A percentile compares a stretch with the other conserved stretches of the same genome.
These are phyloP conservation scores for Waltergamsia citrina DNA, from an alignment of 2,329 filamentous ascomycete genomes.

Conservation along the genomic window DNA sequence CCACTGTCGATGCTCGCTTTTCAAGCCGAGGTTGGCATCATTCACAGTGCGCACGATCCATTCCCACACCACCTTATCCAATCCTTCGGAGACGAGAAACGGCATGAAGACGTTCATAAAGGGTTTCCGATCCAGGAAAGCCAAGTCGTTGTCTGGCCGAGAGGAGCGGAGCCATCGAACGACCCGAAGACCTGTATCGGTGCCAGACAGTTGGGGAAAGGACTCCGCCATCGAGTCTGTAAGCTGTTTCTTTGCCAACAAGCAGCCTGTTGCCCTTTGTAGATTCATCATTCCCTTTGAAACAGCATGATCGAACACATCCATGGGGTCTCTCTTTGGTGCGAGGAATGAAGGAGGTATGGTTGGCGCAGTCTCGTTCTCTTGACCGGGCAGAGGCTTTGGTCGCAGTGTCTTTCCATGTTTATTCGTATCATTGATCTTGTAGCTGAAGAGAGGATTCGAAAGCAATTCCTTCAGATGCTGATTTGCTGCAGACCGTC, in stretches of 20 bases:
- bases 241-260: constrained; percentile 35
- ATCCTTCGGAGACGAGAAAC: constrained; percentile 42
- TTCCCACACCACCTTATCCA: constrained; percentile 40
- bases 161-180: constrained; percentile 44
- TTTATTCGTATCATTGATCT: constrained; percentile 23
- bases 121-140: constrained; percentile 30
- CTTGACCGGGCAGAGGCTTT: constrained; percentile 43
- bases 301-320: constrained; percentile 47
- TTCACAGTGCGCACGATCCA: constrained; percentile 37
- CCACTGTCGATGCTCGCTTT: constrained; percentile 7
- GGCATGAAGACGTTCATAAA: constrained; percentile 30
- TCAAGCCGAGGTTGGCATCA: constrained; percentile 10
- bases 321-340: constrained; percentile 34
- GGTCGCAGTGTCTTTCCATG: constrained; percentile 47
- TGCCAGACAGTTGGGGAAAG: neutral
- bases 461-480: constrained; percentile 48
- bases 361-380: constrained; percentile 9
- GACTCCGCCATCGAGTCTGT: constrained; percentile 16
- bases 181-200: constrained; percentile 27
- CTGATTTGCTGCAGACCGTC: constrained; percentile 28
- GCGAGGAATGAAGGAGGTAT: constrained; percentile 7
- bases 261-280: constrained; percentile 41
- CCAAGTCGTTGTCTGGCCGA: constrained; percentile 33
- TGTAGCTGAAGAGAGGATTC: constrained; percentile 43
- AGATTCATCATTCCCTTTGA: constrained; percentile 46